Percentiles rank a stretch among this genome's conserved stretches.
Evolutionary conservation across 2,329 filamentous ascomycete genomes (phyloP).

Genomic region (Aschersonia sp.): DNA sequence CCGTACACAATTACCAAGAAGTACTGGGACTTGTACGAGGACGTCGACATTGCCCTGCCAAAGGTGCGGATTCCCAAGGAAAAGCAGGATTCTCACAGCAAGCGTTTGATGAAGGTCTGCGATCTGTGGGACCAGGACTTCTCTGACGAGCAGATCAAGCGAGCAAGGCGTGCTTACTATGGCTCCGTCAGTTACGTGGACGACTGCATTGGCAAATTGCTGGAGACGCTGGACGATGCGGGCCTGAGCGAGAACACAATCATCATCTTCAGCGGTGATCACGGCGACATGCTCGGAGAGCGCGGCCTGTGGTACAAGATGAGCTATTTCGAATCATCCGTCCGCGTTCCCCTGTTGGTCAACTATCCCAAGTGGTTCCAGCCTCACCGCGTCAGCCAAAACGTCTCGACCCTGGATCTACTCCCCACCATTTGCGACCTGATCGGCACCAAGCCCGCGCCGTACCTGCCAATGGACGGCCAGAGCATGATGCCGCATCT

Average conservation of each 20-base stretch:
- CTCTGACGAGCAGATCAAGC: conserved; percentile 72
- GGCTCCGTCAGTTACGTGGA: conserved; percentile 89
- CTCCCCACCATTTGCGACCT: conserved; percentile 80
- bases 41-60: conserved; percentile 72
- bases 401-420: conserved; percentile 83
- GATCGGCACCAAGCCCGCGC: conserved; percentile 54
- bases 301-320: conserved; percentile 94
- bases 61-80: conserved; percentile 65
- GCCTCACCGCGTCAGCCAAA: conserved; percentile 63
- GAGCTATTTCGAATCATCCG: conserved; percentile 88
- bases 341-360: conserved; percentile 76
- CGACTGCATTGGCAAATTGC: conserved; percentile 73
- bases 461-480: conserved; percentile 72
- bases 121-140: conserved; percentile 78
- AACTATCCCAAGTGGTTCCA: conserved; percentile 63
- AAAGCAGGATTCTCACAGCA: conserved; percentile 73
- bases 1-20: conserved; percentile 89
- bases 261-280: conserved; percentile 82
- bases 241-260: conserved; percentile 75
- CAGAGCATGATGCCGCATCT: conserved; percentile 69
- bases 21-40: conserved; percentile 87
- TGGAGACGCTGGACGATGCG: conserved; percentile 65
- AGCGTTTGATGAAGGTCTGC: conserved; percentile 73
- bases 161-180: conserved; percentile 78
- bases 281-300: conserved; percentile 93